Percentiles rank a stretch among this genome's conserved stretches.
These are phyloP conservation scores for Silene conica DNA, from an alignment of 148 eudicot genomes.

Conservation along the genomic window DNA sequence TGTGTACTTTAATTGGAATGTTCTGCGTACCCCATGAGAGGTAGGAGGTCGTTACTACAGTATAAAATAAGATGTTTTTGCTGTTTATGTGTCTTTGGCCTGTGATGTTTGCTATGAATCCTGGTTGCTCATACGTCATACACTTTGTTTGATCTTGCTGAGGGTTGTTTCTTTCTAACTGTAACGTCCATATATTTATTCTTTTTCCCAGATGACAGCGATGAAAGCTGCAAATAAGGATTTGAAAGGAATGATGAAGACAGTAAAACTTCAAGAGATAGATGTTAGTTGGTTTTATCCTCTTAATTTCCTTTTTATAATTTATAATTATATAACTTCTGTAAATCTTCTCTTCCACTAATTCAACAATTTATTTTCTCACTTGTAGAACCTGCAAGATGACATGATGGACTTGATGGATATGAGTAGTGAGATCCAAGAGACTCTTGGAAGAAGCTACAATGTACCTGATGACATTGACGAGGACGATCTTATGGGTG, in stretches of 20 bases:
- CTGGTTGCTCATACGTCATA: neutral
- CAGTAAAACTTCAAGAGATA: constrained; percentile 86
- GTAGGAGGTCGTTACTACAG: constrained; percentile 40
- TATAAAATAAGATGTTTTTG: neutral
- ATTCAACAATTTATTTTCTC: neutral
- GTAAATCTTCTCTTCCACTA: constrained; percentile 5
- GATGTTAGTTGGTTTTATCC: constrained; percentile 47
- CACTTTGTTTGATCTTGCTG: neutral
- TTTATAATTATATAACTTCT: neutral
- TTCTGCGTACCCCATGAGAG: constrained; percentile 68
- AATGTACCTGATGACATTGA: constrained; percentile 94
- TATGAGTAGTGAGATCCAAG: constrained; percentile 89
- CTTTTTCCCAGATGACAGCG: constrained; percentile 68
- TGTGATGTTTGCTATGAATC: neutral
- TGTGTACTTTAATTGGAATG: constrained; percentile 44
- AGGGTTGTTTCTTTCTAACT: neutral
- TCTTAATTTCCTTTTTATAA: neutral
- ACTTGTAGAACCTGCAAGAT: constrained; percentile 82
- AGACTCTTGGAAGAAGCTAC: constrained; percentile 90
- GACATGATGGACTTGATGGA: constrained; percentile 98
- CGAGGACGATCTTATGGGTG: constrained; percentile 93
- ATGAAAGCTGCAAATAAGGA: constrained; percentile 91
- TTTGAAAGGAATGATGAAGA: constrained; percentile 98
- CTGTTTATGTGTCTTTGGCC: constrained; percentile 6
- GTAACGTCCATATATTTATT: constrained; percentile 14